Conservation (phyloP, 495 filamentous ascomycete species). For the Penicillium simplicissimum region DNA sequence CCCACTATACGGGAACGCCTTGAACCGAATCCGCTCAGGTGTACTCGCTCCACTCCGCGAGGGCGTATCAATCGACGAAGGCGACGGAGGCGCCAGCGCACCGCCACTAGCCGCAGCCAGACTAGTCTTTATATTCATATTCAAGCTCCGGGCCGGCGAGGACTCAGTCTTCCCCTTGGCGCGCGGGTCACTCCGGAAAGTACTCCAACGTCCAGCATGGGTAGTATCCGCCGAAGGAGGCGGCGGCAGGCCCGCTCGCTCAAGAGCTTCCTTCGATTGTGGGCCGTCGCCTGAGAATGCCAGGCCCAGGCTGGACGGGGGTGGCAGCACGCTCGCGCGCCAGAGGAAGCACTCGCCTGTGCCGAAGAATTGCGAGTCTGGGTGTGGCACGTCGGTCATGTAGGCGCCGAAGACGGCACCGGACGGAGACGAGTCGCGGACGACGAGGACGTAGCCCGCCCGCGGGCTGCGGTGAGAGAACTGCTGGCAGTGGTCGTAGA, state of each 20-base stretch:
- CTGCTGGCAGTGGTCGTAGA: slow-evolving; percentile 75
- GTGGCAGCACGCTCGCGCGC: slow-evolving; percentile 68
- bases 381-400: slow-evolving; percentile 82
- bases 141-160: slow-evolving; percentile 26
- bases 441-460: slow-evolving; percentile 83
- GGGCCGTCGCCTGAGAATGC: slow-evolving; percentile 39
- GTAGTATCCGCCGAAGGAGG: slow-evolving; percentile 76
- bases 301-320: slow-evolving; percentile 46
- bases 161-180: slow-evolving; percentile 25
- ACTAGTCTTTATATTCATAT: slow-evolving; percentile 32
- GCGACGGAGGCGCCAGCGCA: slow-evolving; percentile 31
- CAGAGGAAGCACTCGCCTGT: slow-evolving; percentile 98
- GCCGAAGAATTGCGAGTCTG: slow-evolving; percentile 83
- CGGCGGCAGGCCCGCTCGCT: slow-evolving; percentile 56
- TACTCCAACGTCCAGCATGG: slow-evolving; percentile 69
- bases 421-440: slow-evolving; percentile 63
- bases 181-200: slow-evolving; percentile 45
- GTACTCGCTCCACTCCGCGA: slow-evolving; percentile 43
- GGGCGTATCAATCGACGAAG: slow-evolving; percentile 26
- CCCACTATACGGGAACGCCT: slow-evolving; percentile 94
- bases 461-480: slow-evolving; percentile 62
- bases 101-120: slow-evolving; percentile 32
- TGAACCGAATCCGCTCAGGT: slow-evolving; percentile 79
- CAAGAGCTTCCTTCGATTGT: slow-evolving; percentile 40
- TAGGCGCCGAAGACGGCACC: slow-evolving; percentile 87